Evolutionary conservation across 768 basidiomycete species (phyloP), one percentile per base, ranked within the genome.

Genomic region (Leccinum subgranulosum): DNA sequence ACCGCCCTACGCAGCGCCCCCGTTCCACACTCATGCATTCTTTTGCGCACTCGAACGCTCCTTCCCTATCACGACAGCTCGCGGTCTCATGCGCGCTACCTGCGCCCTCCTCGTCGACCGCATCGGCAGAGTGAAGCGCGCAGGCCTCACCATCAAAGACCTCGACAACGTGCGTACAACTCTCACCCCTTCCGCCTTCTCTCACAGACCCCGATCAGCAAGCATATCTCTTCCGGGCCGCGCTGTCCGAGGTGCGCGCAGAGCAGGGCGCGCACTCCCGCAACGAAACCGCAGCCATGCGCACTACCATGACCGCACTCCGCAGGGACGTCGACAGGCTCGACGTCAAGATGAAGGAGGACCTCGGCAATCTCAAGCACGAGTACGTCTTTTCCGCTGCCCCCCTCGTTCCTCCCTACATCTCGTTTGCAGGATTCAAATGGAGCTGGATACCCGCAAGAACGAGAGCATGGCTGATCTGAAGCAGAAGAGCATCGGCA

Each of bases 201-300:
- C 6, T 51, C 46, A 45, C 55, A 39, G 21, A 53, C 49, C 0
- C 23, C 28, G 31, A 21, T 3, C 66, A 97, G 93, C 92, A 95
- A 87, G 94, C 94, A 17, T 98, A 98, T 71, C 78, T 98, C 31
- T 97, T 97, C 73, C 86, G 88, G 48, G 97, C 97, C 19, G 97
- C 96, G 0, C 73, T 98, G 36, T 91, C 91, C 2, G 94, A 98
- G 70, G 77, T 96, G 49, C 82, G 92, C 19, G 88, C 90, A 4
- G 95, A 97, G 68, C 82, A 92, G 28, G 86, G 88, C 4, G 83
- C 92, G 65, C 84, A 82, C 51, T 87, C 89, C 4, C 84, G 89
- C 58, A 97, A 92, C 63, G 94, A 96, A 66, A 86, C 84, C 41
- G 84, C 92, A 12, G 78, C 88, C n/a, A 84, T 98, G 57, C 81